Conservation (phyloP, 2,329 filamentous ascomycete genomes). For the Chrysoporthe deuterocubensis region DNA sequence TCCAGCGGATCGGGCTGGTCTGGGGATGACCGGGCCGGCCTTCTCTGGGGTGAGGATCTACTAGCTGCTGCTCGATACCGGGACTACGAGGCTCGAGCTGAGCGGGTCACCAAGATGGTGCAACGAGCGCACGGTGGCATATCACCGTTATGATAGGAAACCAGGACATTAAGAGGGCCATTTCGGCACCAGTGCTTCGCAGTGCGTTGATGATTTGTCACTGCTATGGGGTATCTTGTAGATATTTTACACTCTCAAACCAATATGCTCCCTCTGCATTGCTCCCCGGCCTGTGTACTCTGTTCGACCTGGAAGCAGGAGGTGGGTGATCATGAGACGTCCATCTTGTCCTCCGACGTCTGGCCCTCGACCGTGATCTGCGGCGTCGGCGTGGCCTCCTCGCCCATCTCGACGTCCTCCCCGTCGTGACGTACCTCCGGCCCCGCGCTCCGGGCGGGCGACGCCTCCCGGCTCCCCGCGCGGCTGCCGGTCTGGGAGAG, state of each 20-base stretch:
- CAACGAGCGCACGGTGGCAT: background rate
- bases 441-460: slow-evolving; percentile 39
- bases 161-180: background rate
- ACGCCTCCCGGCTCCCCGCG: slow-evolving; percentile 43
- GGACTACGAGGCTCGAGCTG: too few species aligned
- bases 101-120: background rate
- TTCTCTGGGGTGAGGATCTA: background rate
- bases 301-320: too few species aligned
- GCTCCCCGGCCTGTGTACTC: too few species aligned
- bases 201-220: background rate
- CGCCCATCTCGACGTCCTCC: slow-evolving; percentile 65
- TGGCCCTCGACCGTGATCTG: slow-evolving; percentile 55
- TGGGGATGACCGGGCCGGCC: background rate
- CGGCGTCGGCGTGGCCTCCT: slow-evolving; percentile 54
- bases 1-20: slow-evolving; percentile 22
- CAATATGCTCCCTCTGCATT: background rate
- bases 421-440: slow-evolving; percentile 38
- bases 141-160: background rate
- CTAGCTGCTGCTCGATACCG: too few species aligned
- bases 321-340: slow-evolving; percentile 51
- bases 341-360: slow-evolving; percentile 65
- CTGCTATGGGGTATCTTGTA: slow-evolving; percentile 27
- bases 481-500: slow-evolving; percentile 47
- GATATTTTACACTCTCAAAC: slow-evolving; percentile 5
- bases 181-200: background rate